Conservation (phyloP, 2,329 filamentous ascomycete species). For the Colletotrichum neosansevieriae region DNA sequence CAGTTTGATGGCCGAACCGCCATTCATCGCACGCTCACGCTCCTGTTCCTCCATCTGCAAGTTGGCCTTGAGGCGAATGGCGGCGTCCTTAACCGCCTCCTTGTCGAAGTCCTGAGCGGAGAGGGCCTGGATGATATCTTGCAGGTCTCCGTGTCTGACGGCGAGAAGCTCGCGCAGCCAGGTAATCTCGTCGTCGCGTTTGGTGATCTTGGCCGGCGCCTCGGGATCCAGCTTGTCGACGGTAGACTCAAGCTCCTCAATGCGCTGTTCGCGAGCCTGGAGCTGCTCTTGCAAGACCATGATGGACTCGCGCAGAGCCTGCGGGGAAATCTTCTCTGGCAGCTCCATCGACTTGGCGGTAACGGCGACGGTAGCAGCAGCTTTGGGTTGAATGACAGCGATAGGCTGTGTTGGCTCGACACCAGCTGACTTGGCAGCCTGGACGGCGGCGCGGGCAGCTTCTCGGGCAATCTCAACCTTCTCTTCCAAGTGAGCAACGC, state of each 20-base stretch:
- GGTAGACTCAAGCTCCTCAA: constrained; percentile 86
- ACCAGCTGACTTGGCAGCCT: constrained; percentile 75
- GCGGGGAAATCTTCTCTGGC: constrained; percentile 91
- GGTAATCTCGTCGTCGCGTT: constrained; percentile 91
- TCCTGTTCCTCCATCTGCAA: constrained; percentile 98
- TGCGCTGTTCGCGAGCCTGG: constrained; percentile 90
- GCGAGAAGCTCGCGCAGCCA: constrained; percentile 95
- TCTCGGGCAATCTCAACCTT: constrained; percentile 91
- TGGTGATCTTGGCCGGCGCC: constrained; percentile 84
- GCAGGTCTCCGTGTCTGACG: constrained; percentile 89
- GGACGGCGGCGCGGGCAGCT: constrained; percentile 84
- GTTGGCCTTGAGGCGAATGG: constrained; percentile 92
- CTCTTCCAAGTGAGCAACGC: constrained; percentile 86
- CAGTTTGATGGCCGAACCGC: constrained; percentile 74
- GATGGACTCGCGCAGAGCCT: constrained; percentile 95
- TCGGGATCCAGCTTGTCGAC: constrained; percentile 79
- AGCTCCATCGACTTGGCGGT: constrained; percentile 60
- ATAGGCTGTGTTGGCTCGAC: constrained; percentile 50
- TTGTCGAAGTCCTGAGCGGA: constrained; percentile 81
- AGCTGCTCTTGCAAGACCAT: constrained; percentile 96
- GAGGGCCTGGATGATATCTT: constrained; percentile 88
- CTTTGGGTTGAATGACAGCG: constrained; percentile 48
- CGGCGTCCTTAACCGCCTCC: constrained; percentile 85
- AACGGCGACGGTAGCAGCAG: constrained; percentile 56
- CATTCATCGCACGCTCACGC: constrained; percentile 84